A percentile compares a stretch with the other conserved stretches of the same genome.
Evolutionary conservation across 2,329 filamentous ascomycete genomes (phyloP).

Genomic region (Pseudogymnoascus pannorum): DNA sequence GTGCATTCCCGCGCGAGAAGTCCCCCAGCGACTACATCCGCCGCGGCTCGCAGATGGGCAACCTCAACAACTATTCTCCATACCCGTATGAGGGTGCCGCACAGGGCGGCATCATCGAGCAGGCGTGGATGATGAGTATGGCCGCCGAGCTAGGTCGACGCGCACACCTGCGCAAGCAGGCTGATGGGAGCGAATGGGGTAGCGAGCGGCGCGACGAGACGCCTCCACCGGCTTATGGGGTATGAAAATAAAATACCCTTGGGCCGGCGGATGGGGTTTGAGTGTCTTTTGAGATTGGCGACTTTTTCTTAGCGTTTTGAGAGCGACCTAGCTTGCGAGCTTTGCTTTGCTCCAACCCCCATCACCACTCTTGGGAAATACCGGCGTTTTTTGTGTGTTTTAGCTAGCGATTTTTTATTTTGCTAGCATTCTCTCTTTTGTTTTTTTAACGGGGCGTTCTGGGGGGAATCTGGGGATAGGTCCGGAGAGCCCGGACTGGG

Average conservation of each 20-base stretch:
- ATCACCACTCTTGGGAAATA: neutral
- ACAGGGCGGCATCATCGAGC: conserved; percentile 36
- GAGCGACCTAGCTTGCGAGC: neutral
- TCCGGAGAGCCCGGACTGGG: neutral
- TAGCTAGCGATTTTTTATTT: neutral
- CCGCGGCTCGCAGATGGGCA: neutral
- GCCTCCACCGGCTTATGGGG: conserved; percentile 56
- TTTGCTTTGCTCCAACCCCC: neutral
- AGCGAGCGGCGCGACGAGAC: conserved; percentile 45
- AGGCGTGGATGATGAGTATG: conserved; percentile 86
- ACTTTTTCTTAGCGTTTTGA: neutral
- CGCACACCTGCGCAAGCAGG: conserved; percentile 76
- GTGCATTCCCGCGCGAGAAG: neutral
- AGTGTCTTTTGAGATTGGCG: neutral
- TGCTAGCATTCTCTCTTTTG: neutral
- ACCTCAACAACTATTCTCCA: neutral
- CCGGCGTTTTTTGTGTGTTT: neutral
- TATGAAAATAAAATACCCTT: neutral
- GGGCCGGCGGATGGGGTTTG: neutral
- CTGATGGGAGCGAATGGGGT: conserved; percentile 26
- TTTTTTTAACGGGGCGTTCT: neutral
- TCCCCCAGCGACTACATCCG: neutral
- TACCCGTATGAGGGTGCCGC: conserved; percentile 21
- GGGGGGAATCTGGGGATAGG: neutral
- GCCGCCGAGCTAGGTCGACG: conserved; percentile 82